Evolutionary conservation across 495 filamentous ascomycete species (phyloP).

Genomic region (Penicillium nucicola): DNA sequence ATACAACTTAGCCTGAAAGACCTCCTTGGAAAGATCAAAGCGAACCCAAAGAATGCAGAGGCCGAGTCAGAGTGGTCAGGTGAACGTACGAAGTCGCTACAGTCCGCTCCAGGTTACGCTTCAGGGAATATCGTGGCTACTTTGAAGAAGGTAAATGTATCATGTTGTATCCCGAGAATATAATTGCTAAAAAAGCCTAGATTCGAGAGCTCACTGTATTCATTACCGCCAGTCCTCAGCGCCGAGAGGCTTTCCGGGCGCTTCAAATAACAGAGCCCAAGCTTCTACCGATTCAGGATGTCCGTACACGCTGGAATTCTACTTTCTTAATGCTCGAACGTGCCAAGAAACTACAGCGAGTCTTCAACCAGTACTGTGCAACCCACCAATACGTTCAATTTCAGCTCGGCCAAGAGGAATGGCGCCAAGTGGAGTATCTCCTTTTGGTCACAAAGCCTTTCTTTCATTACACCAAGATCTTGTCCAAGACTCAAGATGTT

Average conservation of each 20-base stretch:
- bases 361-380: constrained; percentile 9
- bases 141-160: constrained; percentile 9
- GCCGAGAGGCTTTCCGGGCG: constrained; percentile 7
- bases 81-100: background rate
- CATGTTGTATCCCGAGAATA: background rate
- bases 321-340: background rate
- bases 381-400: constrained; percentile 9
- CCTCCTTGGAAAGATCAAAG: constrained; percentile 8
- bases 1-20: constrained; percentile 15
- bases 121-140: constrained; percentile 6
- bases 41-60: constrained; percentile 1
- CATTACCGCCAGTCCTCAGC: constrained; percentile 15
- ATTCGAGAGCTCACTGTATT: constrained; percentile 5
- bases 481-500: constrained; percentile 17
- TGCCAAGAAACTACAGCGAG: constrained; percentile 2
- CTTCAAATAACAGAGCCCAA: constrained; percentile 10
- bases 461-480: constrained; percentile 7
- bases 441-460: background rate
- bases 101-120: background rate
- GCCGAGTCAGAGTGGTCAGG: constrained; percentile 10
- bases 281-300: constrained; percentile 16
- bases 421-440: constrained; percentile 12
- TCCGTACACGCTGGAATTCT: constrained; percentile 12
- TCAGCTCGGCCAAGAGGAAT: constrained; percentile 11
- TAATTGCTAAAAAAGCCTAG: constrained; percentile 1